Evolutionary conservation across 2,329 filamentous ascomycete genomes (phyloP), one percentile per base, ranked within the genome.

Genomic region (Trichoderma sp.): DNA sequence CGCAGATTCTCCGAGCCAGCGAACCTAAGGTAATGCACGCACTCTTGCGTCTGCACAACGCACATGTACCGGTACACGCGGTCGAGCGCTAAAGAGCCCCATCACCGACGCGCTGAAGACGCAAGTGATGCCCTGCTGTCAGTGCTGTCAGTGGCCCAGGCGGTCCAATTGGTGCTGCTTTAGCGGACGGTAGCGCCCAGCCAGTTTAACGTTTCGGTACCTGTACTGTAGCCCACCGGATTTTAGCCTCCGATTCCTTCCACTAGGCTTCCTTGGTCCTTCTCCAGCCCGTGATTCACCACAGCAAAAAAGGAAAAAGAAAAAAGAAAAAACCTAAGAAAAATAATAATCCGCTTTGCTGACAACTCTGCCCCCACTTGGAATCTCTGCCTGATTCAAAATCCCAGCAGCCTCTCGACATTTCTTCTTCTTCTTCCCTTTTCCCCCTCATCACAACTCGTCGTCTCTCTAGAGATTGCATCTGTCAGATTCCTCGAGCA

Each of bases 401-500:
- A 73, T 57, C 71, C 68, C 47, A 28, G 39, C 68, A 53, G 39
- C 47, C 30, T 55, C 34, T 34, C 26, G 15, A 39, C 32, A 32
- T 15, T 61, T 69, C 59, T 61, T 59, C 39, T 32, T 61, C 55
- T 30, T 72, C 53, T 66, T 72, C 65, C 55, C 55, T 36, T 39
- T 36, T 30, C 20, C 66, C 66, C 64, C 63, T 32, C 70, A 69
- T 61, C 62, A 36, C 39, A 69, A 50, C 57, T 66, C 68, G 36
- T 20, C 63, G 20, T 61, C 67, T 61, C 59, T 62, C 71, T 32
- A 73, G 71, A 73, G 57, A 68, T 57, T 71, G 64, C 59, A 32
- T 50, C 23, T 70, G 26, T 39, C 68, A 58, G 43, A 72, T 66
- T 74, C 74, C 74, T 74, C 26, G 66, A 69, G 66, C 66, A 62